Percentiles rank a stretch among this genome's conserved stretches.
phyloP scores from a whole-genome alignment of 2,329 filamentous ascomycete species.

The Colletotrichum sp. region DNA sequence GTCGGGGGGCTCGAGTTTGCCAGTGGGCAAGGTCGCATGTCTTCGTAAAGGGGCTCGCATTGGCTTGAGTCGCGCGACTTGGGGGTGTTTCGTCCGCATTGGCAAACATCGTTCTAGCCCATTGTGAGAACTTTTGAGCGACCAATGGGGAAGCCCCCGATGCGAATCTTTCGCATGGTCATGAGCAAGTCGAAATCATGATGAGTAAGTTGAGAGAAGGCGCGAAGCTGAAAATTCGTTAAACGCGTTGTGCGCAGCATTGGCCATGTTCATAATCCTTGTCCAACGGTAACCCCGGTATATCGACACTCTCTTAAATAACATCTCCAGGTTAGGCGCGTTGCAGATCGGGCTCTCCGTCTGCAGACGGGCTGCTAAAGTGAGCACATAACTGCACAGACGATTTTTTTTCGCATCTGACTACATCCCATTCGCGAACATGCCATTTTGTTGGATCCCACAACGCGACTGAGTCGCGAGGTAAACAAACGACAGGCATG shows the following conservation, averaged over 20 bases:
- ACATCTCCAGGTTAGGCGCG: not conserved
- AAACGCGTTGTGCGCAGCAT: not conserved
- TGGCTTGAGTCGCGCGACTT: not conserved
- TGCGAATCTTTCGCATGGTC: not conserved
- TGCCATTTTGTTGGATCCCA: not conserved
- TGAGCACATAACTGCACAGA: not conserved
- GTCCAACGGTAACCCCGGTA: not conserved
- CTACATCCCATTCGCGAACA: not conserved
- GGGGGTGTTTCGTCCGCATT: not conserved
- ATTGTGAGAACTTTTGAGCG: not conserved
- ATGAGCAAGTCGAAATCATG: not conserved
- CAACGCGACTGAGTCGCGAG: not conserved
- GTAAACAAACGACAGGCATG: not conserved
- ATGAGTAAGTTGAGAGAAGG: not conserved
- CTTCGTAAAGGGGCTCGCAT: not conserved
- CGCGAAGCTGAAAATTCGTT: rapidly evolving
- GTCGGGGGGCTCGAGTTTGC: not conserved
- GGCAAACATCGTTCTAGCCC: not conserved
- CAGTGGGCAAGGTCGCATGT: not conserved
- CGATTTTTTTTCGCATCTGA: not conserved
- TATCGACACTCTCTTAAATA: not conserved
- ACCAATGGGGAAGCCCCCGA: not conserved
- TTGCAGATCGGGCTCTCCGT: not conserved
- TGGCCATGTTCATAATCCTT: not conserved
- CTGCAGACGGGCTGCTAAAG: not conserved